phyloP scores from a whole-genome alignment of 345 rosid genomes.

The Rhizophora apiculata region DNA sequence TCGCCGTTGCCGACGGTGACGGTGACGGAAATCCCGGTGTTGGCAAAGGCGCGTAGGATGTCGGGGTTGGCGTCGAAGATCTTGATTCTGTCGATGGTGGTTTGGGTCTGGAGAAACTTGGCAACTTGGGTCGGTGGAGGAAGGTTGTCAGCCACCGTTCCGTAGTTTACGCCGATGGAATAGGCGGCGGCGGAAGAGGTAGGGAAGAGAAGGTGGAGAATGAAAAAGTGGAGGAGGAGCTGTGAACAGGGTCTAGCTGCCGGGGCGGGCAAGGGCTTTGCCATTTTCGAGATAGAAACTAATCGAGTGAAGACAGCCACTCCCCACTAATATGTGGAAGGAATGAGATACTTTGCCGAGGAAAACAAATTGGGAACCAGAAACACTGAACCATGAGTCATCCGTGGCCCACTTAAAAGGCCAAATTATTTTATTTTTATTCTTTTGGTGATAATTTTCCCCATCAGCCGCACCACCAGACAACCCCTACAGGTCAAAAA shows the following conservation, averaged over 20 bases:
- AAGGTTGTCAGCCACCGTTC: constrained; percentile 74
- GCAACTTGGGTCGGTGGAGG: constrained; percentile 69
- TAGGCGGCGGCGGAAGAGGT: constrained; percentile 33
- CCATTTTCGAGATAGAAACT: constrained; percentile 18
- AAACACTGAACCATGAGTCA: too few relatives aligned
- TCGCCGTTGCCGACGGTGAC: constrained; percentile 72
- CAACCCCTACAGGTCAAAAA: too few relatives aligned
- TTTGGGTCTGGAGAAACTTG: constrained; percentile 55
- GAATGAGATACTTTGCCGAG: too few relatives aligned
- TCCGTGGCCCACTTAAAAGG: too few relatives aligned
- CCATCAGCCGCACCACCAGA: too few relatives aligned
- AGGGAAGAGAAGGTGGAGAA: constrained; percentile 8
- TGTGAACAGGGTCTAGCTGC: neutral
- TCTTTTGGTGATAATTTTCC: too few relatives aligned
- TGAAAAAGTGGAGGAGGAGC: constrained; percentile 20
- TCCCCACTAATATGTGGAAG: too few relatives aligned
- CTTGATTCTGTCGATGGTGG: constrained; percentile 64
- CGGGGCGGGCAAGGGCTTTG: neutral
- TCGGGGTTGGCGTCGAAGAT: constrained; percentile 75
- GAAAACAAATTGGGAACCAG: too few relatives aligned
- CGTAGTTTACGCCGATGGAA: constrained; percentile 81
- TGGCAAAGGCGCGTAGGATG: constrained; percentile 65
- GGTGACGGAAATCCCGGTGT: constrained; percentile 61
- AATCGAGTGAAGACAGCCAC: neutral
- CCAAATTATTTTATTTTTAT: too few relatives aligned